Evolutionary conservation across 305 asterid species (phyloP).

Genomic region (Plantago coronopus): DNA sequence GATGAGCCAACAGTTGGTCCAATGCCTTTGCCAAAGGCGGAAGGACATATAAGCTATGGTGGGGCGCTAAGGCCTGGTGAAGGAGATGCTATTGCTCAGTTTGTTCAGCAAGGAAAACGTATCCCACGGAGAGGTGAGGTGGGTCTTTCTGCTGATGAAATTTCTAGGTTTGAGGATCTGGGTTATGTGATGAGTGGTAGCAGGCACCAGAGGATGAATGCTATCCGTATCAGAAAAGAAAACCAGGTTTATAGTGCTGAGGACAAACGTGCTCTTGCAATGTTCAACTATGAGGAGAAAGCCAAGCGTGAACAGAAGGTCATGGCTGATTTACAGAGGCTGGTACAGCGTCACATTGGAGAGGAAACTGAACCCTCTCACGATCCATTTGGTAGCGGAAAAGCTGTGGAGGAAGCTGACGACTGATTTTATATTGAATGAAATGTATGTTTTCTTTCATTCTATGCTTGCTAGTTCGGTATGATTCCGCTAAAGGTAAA

Average conservation of each 20-base stretch:
- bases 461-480: slow-evolving; percentile 17
- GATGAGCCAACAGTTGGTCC: slow-evolving; percentile 79
- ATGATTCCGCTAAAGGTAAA: slow-evolving; percentile 17
- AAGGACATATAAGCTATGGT: slow-evolving; percentile 97
- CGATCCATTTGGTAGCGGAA: slow-evolving; percentile 77
- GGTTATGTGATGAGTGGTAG: slow-evolving; percentile 99
- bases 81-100: slow-evolving; percentile 99
- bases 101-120: slow-evolving; percentile 99
- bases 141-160: slow-evolving; percentile 97
- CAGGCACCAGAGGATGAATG: slow-evolving; percentile 99
- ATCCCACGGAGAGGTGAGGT: slow-evolving; percentile 99
- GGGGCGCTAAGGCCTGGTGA: slow-evolving; percentile 99
- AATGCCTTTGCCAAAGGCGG: slow-evolving; percentile 94
- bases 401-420: slow-evolving; percentile 53
- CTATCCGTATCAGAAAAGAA: slow-evolving; percentile 97
- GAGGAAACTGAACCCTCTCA: slow-evolving; percentile 83
- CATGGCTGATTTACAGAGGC: slow-evolving; percentile 95
- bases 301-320: slow-evolving; percentile 97
- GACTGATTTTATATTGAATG: slow-evolving; percentile 32
- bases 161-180: slow-evolving; percentile 74
- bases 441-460: slow-evolving; percentile 18
- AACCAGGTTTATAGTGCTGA: slow-evolving; percentile 98
- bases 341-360: slow-evolving; percentile 95
- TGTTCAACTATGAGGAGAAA: slow-evolving; percentile 98
- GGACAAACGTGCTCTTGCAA: slow-evolving; percentile 93